Base-by-base conservation (phyloP, 768 basidiomycete genomes). In the Leccinellum albellum region DNA sequence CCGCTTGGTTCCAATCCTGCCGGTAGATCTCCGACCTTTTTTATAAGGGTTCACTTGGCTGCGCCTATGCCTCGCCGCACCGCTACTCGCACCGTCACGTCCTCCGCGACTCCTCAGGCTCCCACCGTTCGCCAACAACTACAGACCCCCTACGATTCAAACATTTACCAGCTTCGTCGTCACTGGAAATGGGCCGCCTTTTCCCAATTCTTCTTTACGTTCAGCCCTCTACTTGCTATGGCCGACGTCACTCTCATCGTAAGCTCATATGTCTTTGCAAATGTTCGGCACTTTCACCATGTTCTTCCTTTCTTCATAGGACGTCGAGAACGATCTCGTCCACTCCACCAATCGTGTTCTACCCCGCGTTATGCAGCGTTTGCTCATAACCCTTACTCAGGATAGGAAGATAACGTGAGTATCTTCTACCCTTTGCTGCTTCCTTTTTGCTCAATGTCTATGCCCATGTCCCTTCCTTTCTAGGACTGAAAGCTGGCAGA, bases 121-220 rank as follows among this genome's bases (percentile, higher is more conserved):
- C 63, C 63, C 51, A 59, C 68, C 53, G 60, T 72, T 33, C 61
- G 63, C 56, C 57, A 70, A 48, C 59, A 67, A 58, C 56, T 64
- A 66, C 57, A 65, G 53, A 52, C 70, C 52, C 59, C 65, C 51
- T 66, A 66, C 56, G 72, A 75, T 50, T 62, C 64, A 63, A 76
- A 83, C 64, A 70, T 88, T 52, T 59, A 69, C 46, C 66, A 75
- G 28, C 85, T 97, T 51, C 81, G 94, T 55, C 84, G 77, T 56
- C 83, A 92, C 61, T 95, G 91, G 91, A 87, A 89, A 78, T 96
- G 92, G 92, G 94, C 94, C 6, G 88, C 88, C 24, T 89, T 94
- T 73, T 82, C 83, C 73, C 92, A 95, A 70, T 95, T 96, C 80
- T 87, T 91, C 74, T 87, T 81, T 71, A 92, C 88, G 26, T 96